Percentiles rank a stretch among this genome's conserved stretches.
phyloP scores from a whole-genome alignment of 2,329 filamentous ascomycete genomes.

The Colletotrichum incanum region DNA sequence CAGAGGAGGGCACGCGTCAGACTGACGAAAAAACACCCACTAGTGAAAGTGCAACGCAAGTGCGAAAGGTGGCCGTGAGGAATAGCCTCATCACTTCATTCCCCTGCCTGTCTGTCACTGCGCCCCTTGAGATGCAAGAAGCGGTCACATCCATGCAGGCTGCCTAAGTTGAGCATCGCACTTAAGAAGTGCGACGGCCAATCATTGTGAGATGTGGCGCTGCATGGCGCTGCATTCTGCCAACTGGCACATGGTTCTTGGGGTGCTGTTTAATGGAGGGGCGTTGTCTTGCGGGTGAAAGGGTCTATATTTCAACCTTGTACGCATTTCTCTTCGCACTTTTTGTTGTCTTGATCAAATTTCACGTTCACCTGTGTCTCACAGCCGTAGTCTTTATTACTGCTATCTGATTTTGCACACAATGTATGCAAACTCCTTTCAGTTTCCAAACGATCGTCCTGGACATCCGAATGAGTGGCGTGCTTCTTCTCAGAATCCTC shows the following conservation, averaged over 20 bases:
- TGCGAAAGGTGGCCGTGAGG: background rate
- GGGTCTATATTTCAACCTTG: background rate
- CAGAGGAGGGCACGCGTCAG: background rate
- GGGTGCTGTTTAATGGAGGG: background rate
- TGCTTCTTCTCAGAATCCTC: background rate
- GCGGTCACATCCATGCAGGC: background rate
- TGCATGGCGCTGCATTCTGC: background rate
- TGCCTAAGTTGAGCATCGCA: background rate
- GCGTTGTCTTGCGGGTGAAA: background rate
- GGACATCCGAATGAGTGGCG: too few relatives aligned
- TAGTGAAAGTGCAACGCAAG: background rate
- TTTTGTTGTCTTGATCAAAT: background rate
- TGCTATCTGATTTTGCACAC: background rate
- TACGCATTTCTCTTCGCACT: background rate
- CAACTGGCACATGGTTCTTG: background rate
- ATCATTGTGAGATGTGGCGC: background rate
- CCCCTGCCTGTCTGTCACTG: background rate
- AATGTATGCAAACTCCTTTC: background rate
- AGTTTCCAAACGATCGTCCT: background rate
- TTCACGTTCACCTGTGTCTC: background rate
- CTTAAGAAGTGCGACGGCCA: background rate
- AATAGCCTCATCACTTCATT: background rate
- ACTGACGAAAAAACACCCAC: background rate
- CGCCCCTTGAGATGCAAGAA: background rate
- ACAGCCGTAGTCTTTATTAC: accelerated